Base-by-base conservation (phyloP, 2,329 filamentous ascomycete genomes). In the Phaeosphaeriaceae sp. region DNA sequence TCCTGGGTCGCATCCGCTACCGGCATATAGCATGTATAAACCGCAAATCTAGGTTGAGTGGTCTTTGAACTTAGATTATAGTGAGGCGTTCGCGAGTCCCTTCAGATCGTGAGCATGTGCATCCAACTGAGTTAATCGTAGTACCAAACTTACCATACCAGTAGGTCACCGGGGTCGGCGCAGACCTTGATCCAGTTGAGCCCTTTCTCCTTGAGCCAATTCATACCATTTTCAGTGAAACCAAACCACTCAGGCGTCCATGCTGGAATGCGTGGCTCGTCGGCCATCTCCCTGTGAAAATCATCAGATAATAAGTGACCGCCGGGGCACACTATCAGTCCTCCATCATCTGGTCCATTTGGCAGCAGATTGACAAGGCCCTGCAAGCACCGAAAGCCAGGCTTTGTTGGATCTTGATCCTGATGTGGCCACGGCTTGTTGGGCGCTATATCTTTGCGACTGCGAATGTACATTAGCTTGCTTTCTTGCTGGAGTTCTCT, bases 321-420 rank as follows among this genome's bases (percentile, higher is more conserved):
- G 6, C 70, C 68, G 18, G 66, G 66, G 48, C 63, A 70, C 6
- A 70, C 72, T 32, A 74, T 70, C 52, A 75, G 58, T 56, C 70
- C 62, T 15, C 72, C 73, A 46, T 75, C 72, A 6, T 74, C 56
- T 1, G 69, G 68, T 0, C 73, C 72, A 20, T 69, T 71, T 2
- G 65, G 69, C 3, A 68, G 50, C 6, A 78, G 55, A 59, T 82
- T 82, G 2, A 82, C 76, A 0, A 82, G 69, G 4, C 80, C 80
- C 50, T 82, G 80, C 2, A 80, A 68, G 54, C 80, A 83, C 2
- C 78, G 73, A 61, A 83, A 80, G 0, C 79, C 80, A 11, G 70
- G 71, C 74, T 73, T 56, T 6, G 38, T 38, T 3, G 63, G 64
- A 17, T 56, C 56, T 29, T 68, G 63, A 23, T 67, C 64, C 37